phyloP scores from a whole-genome alignment of 2,329 filamentous ascomycete genomes.

The Fusarium fracticaudum region DNA sequence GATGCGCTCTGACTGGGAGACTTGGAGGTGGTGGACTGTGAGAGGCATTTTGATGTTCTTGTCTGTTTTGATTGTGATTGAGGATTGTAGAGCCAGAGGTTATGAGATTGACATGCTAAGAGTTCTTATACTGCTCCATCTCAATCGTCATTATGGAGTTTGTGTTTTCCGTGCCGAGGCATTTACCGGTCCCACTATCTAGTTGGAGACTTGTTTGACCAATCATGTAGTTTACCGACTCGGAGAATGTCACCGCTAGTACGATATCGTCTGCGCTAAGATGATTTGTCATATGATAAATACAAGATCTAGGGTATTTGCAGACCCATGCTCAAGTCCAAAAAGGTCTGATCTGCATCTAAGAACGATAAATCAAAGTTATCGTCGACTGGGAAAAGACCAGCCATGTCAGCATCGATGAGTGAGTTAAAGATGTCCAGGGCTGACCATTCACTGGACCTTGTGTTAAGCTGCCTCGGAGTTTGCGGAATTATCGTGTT shows the following conservation, averaged over 20 bases:
- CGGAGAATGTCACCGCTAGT: not conserved
- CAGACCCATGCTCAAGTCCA: fast-evolving
- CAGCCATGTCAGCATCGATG: constrained; percentile 8
- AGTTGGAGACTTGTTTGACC: not conserved
- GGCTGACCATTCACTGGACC: not conserved
- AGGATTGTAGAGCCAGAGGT: not conserved
- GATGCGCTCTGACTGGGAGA: constrained; percentile 71
- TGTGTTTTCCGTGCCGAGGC: constrained; percentile 4
- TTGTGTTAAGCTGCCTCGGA: fast-evolving
- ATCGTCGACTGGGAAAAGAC: not conserved
- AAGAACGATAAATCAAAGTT: not conserved
- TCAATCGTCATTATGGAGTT: constrained; percentile 10
- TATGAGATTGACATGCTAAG: no score
- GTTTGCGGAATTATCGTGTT: not conserved
- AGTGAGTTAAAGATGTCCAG: constrained; percentile 12
- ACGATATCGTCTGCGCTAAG: not conserved
- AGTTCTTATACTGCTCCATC: constrained; percentile 1
- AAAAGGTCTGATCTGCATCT: not conserved
- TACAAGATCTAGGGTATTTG: not conserved
- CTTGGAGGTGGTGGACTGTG: constrained; percentile 62
- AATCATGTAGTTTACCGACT: constrained; percentile 8
- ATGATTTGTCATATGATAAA: not conserved
- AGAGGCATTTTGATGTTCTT: constrained; percentile 40
- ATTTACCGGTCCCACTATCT: constrained; percentile 14
- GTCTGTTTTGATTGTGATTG: not conserved